Evolutionary conservation across 495 filamentous ascomycete genomes (phyloP), one percentile per base, ranked within the genome.

Genomic region (Letharia columbiana): DNA sequence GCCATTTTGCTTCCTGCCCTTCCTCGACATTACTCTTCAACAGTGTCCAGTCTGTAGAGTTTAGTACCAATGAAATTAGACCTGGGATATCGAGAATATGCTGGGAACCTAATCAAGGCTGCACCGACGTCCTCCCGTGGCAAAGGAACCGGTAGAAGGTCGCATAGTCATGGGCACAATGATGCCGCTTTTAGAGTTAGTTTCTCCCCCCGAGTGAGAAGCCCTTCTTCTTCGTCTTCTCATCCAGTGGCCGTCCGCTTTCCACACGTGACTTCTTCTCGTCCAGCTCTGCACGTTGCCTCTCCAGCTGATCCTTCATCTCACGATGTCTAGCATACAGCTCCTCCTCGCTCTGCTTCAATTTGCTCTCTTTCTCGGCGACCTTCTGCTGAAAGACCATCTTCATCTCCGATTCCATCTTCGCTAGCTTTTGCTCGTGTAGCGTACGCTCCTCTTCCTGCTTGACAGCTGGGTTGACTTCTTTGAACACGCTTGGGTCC

Each of bases 311-410:
- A 70, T 98, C 94, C 83, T 98, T 98, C 94, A 98, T 98, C 83
- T 98, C 94, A 73, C 91, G 86, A 80, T 98, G 94, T 72, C 94
- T 88, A 64, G 95, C 91, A 73, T 98, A 97, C 68, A 98, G 80
- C 82, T 98, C 94, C 78, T 98, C 94, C 79, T 98, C 94, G 84
- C 91, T 96, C 82, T 97, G 92, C 78, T 92, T 94, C 77, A 98
- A 83, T 80, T 98, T 98, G 86, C 91, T 96, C 79, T 98, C 94
- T 84, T 98, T 98, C 79, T 98, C 94, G 66, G 90, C 86, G 31
- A 98, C 94, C 89, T 98, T 98, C 77, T 98, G 95, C 77, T 98
- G 94, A 91, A 98, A 98, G 73, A 98, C 94, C 94, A 98, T 97
- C 91, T 98, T 98, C 94, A 98, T 98, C 77, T 98, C 94, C 73